phyloP scores from a whole-genome alignment of 148 eudicot genomes.

The Beta vulgaris region DNA sequence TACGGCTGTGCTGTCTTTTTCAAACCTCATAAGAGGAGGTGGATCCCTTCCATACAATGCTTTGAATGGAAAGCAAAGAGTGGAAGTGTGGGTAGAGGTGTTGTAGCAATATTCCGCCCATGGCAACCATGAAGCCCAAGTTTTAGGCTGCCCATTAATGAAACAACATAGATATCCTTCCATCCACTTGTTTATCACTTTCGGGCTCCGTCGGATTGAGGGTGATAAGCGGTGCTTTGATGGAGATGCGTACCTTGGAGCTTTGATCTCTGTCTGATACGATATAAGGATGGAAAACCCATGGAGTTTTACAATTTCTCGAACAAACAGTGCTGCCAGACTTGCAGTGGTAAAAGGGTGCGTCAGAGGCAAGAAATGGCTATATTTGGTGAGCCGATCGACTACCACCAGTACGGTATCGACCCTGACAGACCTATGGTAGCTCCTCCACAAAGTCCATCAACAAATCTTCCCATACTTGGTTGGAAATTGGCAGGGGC shows the following conservation, averaged over 20 bases:
- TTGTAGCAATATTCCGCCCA: background rate
- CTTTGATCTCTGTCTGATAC: background rate
- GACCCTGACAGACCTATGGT: no score
- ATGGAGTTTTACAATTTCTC: background rate
- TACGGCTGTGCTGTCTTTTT: background rate
- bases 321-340: background rate
- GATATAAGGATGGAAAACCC: background rate
- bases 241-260: background rate
- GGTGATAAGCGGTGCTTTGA: background rate
- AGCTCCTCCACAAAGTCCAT: no score
- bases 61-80: background rate
- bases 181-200: background rate
- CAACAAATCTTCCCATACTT: background rate
- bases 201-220: background rate
- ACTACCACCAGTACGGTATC: no score
- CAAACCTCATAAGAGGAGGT: background rate
- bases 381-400: no score
- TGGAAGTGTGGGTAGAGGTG: background rate
- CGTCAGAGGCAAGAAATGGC: no score
- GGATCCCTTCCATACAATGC: background rate
- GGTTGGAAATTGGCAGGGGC: background rate
- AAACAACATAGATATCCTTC: background rate
- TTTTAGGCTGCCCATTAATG: background rate
- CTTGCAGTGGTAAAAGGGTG: no score
- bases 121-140: background rate